These are phyloP conservation scores for Chaetomiaceae sp. DNA, from an alignment of 2,329 filamentous ascomycete species.

Conservation along the genomic window DNA sequence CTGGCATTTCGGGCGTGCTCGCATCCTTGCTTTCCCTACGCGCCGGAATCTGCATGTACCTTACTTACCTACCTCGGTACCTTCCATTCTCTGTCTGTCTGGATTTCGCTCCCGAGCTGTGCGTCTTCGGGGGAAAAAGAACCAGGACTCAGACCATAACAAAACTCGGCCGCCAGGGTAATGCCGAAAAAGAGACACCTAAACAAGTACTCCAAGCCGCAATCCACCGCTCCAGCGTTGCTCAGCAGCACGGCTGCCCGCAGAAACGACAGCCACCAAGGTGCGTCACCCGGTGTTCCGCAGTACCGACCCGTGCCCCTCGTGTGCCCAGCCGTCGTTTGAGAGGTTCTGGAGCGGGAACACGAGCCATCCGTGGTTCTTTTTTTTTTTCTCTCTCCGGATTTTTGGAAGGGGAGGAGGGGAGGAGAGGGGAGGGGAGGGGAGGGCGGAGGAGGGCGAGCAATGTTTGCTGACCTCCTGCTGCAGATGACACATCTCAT, in stretches of 20 bases:
- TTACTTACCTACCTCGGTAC: neutral
- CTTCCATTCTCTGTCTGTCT: no score
- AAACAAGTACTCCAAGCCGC: constrained; percentile 54
- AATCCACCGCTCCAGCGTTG: constrained; percentile 49
- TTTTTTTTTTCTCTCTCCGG: neutral
- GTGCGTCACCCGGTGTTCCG: constrained; percentile 17
- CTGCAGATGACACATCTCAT: constrained; percentile 22
- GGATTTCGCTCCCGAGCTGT: neutral
- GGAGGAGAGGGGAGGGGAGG: neutral
- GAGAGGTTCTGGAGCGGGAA: neutral
- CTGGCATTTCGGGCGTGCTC: neutral
- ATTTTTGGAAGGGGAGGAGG: neutral
- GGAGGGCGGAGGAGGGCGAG: neutral
- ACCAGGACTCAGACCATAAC: neutral
- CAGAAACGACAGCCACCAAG: constrained; percentile 19
- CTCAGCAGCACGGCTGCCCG: constrained; percentile 34
- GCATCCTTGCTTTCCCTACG: neutral
- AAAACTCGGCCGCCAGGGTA: constrained; percentile 5
- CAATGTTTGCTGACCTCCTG: constrained; percentile 2
- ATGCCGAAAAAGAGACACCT: constrained; percentile 64
- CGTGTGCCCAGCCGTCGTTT: constrained; percentile 1
- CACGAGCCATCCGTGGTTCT: neutral
- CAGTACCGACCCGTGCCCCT: constrained; percentile 5
- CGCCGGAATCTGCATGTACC: neutral
- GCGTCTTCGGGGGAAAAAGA: neutral